Percentiles rank a stretch among this genome's conserved stretches.
These are phyloP conservation scores for Henningerozyma blattae DNA, from an alignment of 805 yeast species.

Conservation along the genomic window DNA sequence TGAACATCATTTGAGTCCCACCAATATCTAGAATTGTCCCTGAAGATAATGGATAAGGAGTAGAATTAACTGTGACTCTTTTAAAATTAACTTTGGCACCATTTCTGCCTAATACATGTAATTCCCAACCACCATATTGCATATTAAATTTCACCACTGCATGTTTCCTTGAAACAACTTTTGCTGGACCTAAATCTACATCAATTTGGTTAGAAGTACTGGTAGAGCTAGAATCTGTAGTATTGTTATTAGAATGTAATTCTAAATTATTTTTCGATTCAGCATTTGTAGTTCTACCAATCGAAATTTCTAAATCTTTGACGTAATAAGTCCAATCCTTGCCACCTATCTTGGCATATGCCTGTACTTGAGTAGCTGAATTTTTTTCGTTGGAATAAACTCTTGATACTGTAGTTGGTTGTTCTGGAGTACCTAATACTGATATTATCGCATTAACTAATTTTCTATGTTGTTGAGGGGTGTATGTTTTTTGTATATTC, in stretches of 20 bases:
- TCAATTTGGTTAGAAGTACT: conserved; percentile 17
- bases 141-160: conserved; percentile 72
- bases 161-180: conserved; percentile 88
- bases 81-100: conserved; percentile 81
- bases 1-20: conserved; percentile 97
- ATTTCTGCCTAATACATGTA: conserved; percentile 73
- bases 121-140: conserved; percentile 69
- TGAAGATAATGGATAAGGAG: conserved; percentile 48
- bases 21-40: conserved; percentile 91
- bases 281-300: conserved; percentile 67
- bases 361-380: conserved; percentile 64
- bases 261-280: not conserved
- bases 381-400: conserved; percentile 60
- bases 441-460: conserved; percentile 64
- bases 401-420: conserved; percentile 62
- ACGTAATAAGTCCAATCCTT: conserved; percentile 88
- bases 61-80: conserved; percentile 26
- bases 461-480: conserved; percentile 28
- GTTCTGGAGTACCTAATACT: conserved; percentile 56
- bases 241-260: not conserved
- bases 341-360: conserved; percentile 93
- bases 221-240: not conserved
- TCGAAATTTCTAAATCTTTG: conserved; percentile 54
- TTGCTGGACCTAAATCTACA: conserved; percentile 92
- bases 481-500: conserved; percentile 2